phyloP scores from a whole-genome alignment of 2,329 filamentous ascomycete species.

The Lasiodiplodia sp. region DNA sequence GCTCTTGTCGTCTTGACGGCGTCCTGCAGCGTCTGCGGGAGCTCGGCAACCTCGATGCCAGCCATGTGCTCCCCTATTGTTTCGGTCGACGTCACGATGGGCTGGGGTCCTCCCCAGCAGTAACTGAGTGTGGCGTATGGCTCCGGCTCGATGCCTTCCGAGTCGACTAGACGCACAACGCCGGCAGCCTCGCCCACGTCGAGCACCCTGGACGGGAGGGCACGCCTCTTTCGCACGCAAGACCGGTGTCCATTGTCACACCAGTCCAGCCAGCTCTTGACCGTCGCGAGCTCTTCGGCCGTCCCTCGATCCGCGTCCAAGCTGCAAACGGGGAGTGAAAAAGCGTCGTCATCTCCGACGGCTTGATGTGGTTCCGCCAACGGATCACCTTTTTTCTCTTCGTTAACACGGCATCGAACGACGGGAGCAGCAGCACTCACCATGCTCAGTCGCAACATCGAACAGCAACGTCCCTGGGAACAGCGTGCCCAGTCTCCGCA shows the following conservation, averaged over 20 bases:
- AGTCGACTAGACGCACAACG: neutral
- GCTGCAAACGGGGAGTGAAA: constrained; percentile 13
- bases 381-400: constrained; percentile 11
- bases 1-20: constrained; percentile 21
- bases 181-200: neutral
- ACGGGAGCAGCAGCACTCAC: neutral
- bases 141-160: constrained; percentile 7
- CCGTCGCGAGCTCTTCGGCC: constrained; percentile 1
- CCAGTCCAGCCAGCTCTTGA: constrained; percentile 20
- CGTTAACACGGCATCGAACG: neutral
- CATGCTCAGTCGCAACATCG: constrained; percentile 21
- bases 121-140: constrained; percentile 22
- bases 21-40: constrained; percentile 29
- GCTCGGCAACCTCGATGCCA: neutral
- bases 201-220: constrained; percentile 22
- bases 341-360: neutral
- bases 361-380: constrained; percentile 1
- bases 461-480: constrained; percentile 27
- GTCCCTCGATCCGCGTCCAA: constrained; percentile 17
- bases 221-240: constrained; percentile 1
- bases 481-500: constrained; percentile 9
- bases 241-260: constrained; percentile 20
- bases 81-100: neutral
- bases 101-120: constrained; percentile 20
- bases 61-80: constrained; percentile 9